phyloP scores from a whole-genome alignment of 2,329 filamentous ascomycete genomes.

The Trichoderma pleuroti region DNA sequence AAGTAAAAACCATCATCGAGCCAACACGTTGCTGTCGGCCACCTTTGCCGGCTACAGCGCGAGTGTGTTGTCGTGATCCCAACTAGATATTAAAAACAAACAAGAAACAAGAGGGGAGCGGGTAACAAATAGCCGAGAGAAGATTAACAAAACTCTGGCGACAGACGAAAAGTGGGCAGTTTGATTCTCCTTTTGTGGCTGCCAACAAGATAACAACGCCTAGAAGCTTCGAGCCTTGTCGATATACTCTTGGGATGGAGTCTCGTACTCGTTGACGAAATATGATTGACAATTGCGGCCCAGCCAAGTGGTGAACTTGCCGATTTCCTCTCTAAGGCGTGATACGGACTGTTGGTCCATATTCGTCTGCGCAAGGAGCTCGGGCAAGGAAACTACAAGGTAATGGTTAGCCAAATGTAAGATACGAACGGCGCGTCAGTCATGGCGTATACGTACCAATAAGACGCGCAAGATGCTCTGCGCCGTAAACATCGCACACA shows the following conservation, averaged over 20 bases:
- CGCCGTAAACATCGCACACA: slow-evolving; percentile 81
- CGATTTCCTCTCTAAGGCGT: slow-evolving; percentile 82
- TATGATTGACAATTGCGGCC: slow-evolving; percentile 71
- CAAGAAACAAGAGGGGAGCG: background rate
- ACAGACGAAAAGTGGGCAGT: background rate
- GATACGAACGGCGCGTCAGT: background rate
- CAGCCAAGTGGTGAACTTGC: slow-evolving; percentile 83
- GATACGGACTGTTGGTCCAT: slow-evolving; percentile 92
- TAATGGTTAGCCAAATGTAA: background rate
- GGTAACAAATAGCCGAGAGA: background rate
- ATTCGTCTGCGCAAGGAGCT: slow-evolving; percentile 94
- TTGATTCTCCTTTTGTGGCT: background rate
- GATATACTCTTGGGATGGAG: slow-evolving; percentile 65
- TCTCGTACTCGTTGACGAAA: slow-evolving; percentile 74
- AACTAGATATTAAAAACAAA: background rate
- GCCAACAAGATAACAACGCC: background rate
- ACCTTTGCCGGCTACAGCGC: background rate
- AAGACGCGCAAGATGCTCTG: slow-evolving; percentile 84
- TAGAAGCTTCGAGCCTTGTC: slow-evolving; percentile 58
- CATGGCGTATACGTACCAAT: slow-evolving; percentile 61
- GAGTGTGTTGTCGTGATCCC: background rate
- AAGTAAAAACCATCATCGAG: background rate
- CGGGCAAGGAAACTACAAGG: slow-evolving; percentile 76
- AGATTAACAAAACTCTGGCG: background rate
- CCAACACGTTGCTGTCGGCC: background rate